Percentiles rank a stretch among this genome's conserved stretches.
Conservation (phyloP, 2,329 filamentous ascomycete species). For the Aureobasidium lini region DNA sequence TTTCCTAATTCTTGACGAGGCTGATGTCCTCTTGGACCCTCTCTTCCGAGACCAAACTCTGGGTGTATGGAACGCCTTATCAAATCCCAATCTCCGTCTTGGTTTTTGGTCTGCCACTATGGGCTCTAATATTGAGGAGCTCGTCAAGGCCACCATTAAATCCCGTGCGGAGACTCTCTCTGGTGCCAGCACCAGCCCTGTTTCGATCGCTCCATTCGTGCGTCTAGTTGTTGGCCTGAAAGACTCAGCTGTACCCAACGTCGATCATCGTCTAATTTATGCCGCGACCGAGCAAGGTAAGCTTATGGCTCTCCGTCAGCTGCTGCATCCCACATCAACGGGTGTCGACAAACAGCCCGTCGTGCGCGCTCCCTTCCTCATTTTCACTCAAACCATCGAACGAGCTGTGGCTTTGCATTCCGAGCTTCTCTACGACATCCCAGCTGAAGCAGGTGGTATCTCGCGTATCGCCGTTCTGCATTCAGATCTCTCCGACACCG, state of each 20-base stretch:
- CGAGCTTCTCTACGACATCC: constrained; percentile 91
- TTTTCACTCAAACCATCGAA: constrained; percentile 94
- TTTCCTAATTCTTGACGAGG: constrained; percentile 81
- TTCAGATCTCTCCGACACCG: constrained; percentile 69
- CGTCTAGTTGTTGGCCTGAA: constrained; percentile 93
- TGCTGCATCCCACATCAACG: constrained; percentile 66
- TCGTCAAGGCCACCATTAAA: constrained; percentile 62
- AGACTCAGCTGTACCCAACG: constrained; percentile 88
- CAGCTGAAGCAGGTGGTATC: constrained; percentile 75
- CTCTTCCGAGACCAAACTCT: constrained; percentile 86
- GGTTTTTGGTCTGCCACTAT: constrained; percentile 96
- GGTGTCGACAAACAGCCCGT: constrained; percentile 46
- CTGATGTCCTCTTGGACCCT: constrained; percentile 85
- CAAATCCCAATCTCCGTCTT: constrained; percentile 59
- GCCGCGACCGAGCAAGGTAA: constrained; percentile 91
- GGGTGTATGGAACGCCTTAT: constrained; percentile 73
- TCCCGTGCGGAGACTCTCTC: constrained; percentile 37
- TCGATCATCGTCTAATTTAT: constrained; percentile 82
- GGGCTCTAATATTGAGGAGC: constrained; percentile 80
- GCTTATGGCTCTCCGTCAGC: constrained; percentile 79
- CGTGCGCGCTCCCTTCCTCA: constrained; percentile 79
- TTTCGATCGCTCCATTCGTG: constrained; percentile 47
- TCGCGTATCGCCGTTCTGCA: constrained; percentile 84
- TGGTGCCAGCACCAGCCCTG: constrained; percentile 15
- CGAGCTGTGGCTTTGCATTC: constrained; percentile 79